Evolutionary conservation across 768 basidiomycete genomes (phyloP).

Genomic region (Tulasnella sp.): DNA sequence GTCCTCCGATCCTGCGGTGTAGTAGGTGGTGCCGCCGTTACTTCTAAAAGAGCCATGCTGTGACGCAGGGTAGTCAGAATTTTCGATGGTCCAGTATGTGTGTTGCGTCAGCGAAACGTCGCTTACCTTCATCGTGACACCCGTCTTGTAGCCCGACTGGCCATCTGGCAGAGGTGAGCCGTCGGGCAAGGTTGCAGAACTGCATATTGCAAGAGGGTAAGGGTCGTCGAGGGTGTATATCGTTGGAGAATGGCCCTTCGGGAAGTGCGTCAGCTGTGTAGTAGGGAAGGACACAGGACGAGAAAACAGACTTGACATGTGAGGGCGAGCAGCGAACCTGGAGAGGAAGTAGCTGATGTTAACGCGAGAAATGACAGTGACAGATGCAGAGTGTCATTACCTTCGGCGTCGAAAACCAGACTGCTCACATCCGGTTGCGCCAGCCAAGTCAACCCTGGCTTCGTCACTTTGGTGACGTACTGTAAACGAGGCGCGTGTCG

Average conservation of each 20-base stretch:
- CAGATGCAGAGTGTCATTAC: background rate
- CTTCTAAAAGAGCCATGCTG: conserved; percentile 1
- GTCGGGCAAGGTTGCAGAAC: background rate
- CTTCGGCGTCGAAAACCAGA: conserved; percentile 7
- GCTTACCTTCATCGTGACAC: background rate
- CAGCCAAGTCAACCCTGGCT: conserved; percentile 13
- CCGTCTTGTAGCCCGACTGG: background rate
- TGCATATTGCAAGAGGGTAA: conserved; percentile 8
- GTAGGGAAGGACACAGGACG: background rate
- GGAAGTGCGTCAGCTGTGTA: background rate
- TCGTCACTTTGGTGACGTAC: conserved; percentile 19
- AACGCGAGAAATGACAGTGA: background rate
- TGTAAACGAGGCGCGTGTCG: background rate
- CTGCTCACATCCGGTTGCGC: conserved; percentile 14
- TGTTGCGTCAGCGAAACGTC: too few relatives aligned
- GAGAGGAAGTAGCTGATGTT: background rate
- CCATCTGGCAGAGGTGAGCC: conserved; percentile 16
- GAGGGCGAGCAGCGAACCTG: conserved; percentile 9
- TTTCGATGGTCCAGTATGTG: background rate
- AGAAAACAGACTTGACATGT: conserved; percentile 7
- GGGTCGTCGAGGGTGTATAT: conserved; percentile 29
- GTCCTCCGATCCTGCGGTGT: background rate
- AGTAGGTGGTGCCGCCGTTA: background rate
- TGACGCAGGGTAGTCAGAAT: background rate
- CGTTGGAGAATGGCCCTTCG: conserved; percentile 22